phyloP scores from a whole-genome alignment of 179 eudicot species.

The Kewa caespitosa region DNA sequence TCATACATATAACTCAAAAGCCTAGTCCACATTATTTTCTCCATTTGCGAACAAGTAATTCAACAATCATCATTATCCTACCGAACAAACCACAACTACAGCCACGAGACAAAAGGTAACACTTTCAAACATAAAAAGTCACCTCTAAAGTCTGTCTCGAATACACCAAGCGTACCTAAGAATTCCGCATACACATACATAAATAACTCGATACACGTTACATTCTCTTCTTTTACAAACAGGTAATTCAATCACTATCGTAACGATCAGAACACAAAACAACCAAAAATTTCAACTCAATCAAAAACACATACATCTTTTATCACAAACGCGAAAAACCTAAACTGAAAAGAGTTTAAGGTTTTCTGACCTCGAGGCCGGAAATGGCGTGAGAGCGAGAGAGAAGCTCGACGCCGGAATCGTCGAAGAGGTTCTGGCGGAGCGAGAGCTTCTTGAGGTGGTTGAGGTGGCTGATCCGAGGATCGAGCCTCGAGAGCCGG shows the following conservation, averaged over 20 bases:
- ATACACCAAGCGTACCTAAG: too few relatives aligned
- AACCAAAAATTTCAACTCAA: not conserved
- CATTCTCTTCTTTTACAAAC: too few relatives aligned
- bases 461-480: conserved; percentile 58
- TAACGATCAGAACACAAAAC: not conserved
- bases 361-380: conserved; percentile 77
- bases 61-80: too few relatives aligned
- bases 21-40: too few relatives aligned
- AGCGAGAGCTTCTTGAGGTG: conserved; percentile 77
- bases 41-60: too few relatives aligned
- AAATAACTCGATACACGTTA: too few relatives aligned
- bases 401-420: conserved; percentile 57
- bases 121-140: too few relatives aligned
- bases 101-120: too few relatives aligned
- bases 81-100: too few relatives aligned
- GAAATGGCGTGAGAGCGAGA: conserved; percentile 60
- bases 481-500: conserved; percentile 68
- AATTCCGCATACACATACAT: too few relatives aligned
- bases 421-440: conserved; percentile 82
- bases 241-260: not conserved
- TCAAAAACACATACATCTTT: not conserved
- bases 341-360: not conserved
- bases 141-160: too few relatives aligned
- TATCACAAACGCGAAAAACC: not conserved
- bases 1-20: too few relatives aligned